phyloP scores from a whole-genome alignment of 176 grass and related monocot species.

The Oropetium thomaeum region DNA sequence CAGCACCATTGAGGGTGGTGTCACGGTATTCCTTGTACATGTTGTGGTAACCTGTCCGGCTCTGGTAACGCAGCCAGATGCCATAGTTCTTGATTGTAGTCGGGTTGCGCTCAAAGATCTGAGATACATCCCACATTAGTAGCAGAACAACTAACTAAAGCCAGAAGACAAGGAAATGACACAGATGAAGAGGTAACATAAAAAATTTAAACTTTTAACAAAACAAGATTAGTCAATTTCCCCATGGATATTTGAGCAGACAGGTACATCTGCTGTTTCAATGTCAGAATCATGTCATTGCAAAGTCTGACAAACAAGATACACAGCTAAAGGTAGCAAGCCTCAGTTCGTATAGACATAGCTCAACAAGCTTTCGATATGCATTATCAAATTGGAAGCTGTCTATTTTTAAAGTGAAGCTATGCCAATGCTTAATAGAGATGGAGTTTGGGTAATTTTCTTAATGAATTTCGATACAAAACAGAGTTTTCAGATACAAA shows the following conservation, averaged over 20 bases:
- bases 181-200: background rate
- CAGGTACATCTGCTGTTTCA: background rate
- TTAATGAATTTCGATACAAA: background rate
- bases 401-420: background rate
- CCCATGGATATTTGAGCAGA: background rate
- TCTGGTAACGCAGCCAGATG: slow-evolving; percentile 92
- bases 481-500: background rate
- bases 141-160: background rate
- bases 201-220: background rate
- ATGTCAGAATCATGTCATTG: background rate
- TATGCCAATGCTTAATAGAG: background rate
- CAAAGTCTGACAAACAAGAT: background rate
- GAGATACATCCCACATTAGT: background rate
- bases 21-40: slow-evolving; percentile 98
- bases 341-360: background rate
- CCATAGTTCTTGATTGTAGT: slow-evolving; percentile 95
- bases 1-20: slow-evolving; percentile 75
- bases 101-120: slow-evolving; percentile 88
- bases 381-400: background rate
- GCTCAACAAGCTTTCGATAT: background rate
- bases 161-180: too few relatives aligned
- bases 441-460: background rate
- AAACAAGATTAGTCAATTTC: background rate
- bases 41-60: slow-evolving; percentile 90
- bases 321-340: background rate